phyloP scores from a whole-genome alignment of 179 eudicot genomes.

The Actinidia arguta region DNA sequence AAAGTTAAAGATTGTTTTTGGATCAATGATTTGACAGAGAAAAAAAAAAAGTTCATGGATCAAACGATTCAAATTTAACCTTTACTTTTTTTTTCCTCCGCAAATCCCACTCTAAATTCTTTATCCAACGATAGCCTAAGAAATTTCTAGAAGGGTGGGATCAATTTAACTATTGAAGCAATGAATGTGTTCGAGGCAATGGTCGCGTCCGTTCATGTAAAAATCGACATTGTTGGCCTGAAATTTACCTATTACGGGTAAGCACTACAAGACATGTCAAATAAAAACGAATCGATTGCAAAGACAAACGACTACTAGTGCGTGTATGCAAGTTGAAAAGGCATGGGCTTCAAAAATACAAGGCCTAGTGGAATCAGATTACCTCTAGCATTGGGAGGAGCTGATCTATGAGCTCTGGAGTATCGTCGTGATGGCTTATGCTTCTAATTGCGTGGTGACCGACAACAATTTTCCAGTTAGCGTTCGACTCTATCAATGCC shows the following conservation, averaged over 20 bases:
- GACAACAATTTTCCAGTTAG: slow-evolving; percentile 54
- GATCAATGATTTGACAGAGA: background rate
- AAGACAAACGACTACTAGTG: background rate
- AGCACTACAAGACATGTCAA: background rate
- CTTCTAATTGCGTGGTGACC: slow-evolving; percentile 55
- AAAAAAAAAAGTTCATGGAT: background rate
- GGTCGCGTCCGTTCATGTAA: slow-evolving; percentile 55
- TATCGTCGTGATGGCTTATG: slow-evolving; percentile 43
- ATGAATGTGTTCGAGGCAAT: slow-evolving; percentile 43
- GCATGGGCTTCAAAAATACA: background rate
- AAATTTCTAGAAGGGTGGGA: too few species aligned
- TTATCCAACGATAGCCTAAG: background rate
- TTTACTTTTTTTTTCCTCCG: background rate
- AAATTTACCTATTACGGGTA: background rate
- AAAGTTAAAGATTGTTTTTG: background rate
- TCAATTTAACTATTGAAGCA: slow-evolving; percentile 34
- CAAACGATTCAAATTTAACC: background rate
- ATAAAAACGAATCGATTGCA: background rate
- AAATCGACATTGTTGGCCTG: slow-evolving; percentile 48
- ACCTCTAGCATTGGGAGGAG: slow-evolving; percentile 49
- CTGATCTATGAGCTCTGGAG: slow-evolving; percentile 31
- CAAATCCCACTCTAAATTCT: background rate
- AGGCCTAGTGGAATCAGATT: background rate
- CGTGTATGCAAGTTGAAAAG: background rate
- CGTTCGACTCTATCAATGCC: slow-evolving; percentile 36